These are phyloP conservation scores for Boletus bicolor DNA, from an alignment of 768 basidiomycete genomes.

Conservation along the genomic window DNA sequence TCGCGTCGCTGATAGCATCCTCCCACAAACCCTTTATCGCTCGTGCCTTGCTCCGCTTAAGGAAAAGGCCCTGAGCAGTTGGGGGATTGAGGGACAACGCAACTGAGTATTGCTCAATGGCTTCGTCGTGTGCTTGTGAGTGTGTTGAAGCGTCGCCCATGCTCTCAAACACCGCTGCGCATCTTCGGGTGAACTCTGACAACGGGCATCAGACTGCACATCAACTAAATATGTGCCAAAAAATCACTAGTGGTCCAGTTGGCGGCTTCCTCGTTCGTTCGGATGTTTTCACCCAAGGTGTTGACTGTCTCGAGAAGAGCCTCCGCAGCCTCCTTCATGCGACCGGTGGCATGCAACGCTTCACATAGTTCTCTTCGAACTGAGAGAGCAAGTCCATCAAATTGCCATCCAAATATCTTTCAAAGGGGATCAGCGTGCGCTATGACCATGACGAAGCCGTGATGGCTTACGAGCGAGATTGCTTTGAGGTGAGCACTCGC, in stretches of 20 bases:
- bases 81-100: slow-evolving; percentile 13
- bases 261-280: background rate
- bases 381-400: slow-evolving; percentile 7
- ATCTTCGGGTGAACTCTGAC: slow-evolving; percentile 7
- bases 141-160: slow-evolving; percentile 10
- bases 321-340: slow-evolving; percentile 11
- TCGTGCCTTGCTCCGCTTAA: slow-evolving; percentile 16
- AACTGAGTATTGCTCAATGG: slow-evolving; percentile 13
- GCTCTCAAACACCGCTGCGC: slow-evolving; percentile 4
- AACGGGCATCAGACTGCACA: background rate
- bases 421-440: background rate
- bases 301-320: slow-evolving; percentile 8
- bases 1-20: slow-evolving; percentile 15
- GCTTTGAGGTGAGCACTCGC: background rate
- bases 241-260: slow-evolving; percentile 7
- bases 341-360: slow-evolving; percentile 7
- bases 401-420: slow-evolving; percentile 17
- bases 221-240: background rate
- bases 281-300: background rate
- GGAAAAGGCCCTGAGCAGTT: background rate
- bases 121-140: slow-evolving; percentile 7
- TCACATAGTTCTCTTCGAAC: slow-evolving; percentile 11
- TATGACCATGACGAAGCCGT: background rate
- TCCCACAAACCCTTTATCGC: slow-evolving; percentile 8
- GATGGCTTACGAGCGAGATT: slow-evolving; percentile 13